phyloP scores from a whole-genome alignment of 225 moss, liverwort and hornwort genomes.

The Polytrichum commune region DNA sequence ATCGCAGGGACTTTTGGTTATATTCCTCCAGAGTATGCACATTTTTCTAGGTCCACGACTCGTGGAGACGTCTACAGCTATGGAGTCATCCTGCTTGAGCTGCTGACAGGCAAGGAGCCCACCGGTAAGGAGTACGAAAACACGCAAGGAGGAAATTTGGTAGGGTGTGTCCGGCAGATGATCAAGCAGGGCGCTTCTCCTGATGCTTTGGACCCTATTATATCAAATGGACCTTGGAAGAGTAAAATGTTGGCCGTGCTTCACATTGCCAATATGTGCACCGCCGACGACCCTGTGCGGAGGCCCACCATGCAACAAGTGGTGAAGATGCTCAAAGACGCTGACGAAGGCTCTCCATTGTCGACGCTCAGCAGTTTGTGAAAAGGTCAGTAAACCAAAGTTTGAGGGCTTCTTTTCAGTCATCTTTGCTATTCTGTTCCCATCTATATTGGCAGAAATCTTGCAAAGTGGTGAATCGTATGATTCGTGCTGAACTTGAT shows the following conservation, averaged over 20 bases:
- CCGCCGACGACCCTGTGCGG: conserved; percentile 69
- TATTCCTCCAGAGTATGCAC: conserved; percentile 86
- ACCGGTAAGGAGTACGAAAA: conserved; percentile 81
- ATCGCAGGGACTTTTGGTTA: conserved; percentile 90
- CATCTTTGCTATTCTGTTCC: background rate
- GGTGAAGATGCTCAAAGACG: conserved; percentile 74
- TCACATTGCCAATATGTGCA: conserved; percentile 71
- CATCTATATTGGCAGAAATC: background rate
- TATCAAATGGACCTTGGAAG: conserved; percentile 67
- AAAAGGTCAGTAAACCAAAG: too few species aligned
- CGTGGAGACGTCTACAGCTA: conserved; percentile 91
- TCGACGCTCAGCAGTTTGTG: conserved; percentile 19
- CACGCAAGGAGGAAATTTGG: conserved; percentile 77
- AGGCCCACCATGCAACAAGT: conserved; percentile 84
- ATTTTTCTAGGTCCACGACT: conserved; percentile 80
- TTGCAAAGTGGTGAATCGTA: too few species aligned
- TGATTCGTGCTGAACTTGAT: too few species aligned
- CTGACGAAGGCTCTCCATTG: conserved; percentile 51
- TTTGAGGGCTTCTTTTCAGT: too few species aligned
- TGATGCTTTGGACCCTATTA: conserved; percentile 60
- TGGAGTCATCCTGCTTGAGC: conserved; percentile 77
- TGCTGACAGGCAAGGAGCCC: conserved; percentile 85
- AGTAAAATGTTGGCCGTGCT: conserved; percentile 63
- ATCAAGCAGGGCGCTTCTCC: conserved; percentile 58
- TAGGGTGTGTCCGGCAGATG: conserved; percentile 73